Evolutionary conservation across 2,329 filamentous ascomycete species (phyloP), one percentile per base, ranked within the genome.

Genomic region (Penicillium palitans): DNA sequence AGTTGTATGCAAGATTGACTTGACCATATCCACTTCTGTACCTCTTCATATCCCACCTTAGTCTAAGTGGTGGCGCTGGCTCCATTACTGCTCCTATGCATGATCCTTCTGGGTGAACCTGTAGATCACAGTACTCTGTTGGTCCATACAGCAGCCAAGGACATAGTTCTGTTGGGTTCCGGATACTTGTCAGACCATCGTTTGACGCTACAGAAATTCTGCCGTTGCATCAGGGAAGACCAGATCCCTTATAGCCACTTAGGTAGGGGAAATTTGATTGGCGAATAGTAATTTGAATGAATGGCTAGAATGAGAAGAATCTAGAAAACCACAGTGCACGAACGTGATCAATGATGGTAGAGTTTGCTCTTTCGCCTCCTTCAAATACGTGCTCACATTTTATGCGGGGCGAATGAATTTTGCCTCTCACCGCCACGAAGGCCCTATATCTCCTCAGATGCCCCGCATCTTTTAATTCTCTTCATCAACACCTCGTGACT

Each of bases 401-500:
- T 27, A 53, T 46, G 51, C 51, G 50, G 50, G 50, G 50, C 51
- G 40, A 53, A 46, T 46, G 24, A 46, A 27, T 25, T 45, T 56
- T 27, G 52, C 42, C 52, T 54, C 40, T 56, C 54, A 56, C 54
- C 54, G 54, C 54, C 47, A 56, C 47, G 40, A 39, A 10, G 47
- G 24, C 13, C 29, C 33, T 52, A 45, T 56, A 52, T 56, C 54
- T 56, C 46, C 39, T 56, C 40, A 33, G 40, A 35, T 44, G 54
- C 54, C 54, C 54, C 54, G 54, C 54, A 52, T 55, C 37, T 44
- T 56, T 42, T 50, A 56, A 56, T 49, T 56, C 47, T 56, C 54
- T 56, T 56, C 54, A 56, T 52, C 54, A 56, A 37, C 49, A 52
- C 47, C 25, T 52, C 37, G 29, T 31, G 47, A 42, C 31, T 41